These are phyloP conservation scores for Lasiodiplodia sp. DNA, from an alignment of 2,329 filamentous ascomycete species.

Conservation along the genomic window DNA sequence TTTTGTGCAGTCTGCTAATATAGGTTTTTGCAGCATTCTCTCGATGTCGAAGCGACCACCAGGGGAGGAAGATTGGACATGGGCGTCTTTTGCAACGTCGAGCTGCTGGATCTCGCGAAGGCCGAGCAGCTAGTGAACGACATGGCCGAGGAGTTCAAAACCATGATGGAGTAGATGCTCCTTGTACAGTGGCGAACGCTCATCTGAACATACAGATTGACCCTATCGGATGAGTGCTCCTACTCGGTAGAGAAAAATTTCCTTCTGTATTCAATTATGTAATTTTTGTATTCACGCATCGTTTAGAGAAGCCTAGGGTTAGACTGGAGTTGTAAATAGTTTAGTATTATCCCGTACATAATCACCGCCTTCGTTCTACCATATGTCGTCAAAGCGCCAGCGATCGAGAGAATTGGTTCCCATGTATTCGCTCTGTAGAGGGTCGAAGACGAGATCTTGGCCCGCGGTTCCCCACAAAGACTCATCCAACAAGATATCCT, in stretches of 20 bases:
- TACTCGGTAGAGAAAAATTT: background rate
- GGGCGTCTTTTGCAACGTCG: slow-evolving; percentile 59
- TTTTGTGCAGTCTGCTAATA: slow-evolving; percentile 32
- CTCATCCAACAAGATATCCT: slow-evolving; percentile 6
- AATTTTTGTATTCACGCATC: background rate
- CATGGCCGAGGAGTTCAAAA: slow-evolving; percentile 34
- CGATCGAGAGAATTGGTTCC: background rate
- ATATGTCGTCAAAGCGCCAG: background rate
- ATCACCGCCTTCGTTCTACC: background rate
- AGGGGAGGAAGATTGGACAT: slow-evolving; percentile 58
- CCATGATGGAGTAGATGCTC: background rate
- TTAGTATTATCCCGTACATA: background rate
- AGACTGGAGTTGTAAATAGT: background rate
- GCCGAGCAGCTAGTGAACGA: slow-evolving; percentile 47
- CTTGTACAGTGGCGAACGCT: background rate
- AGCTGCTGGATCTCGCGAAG: slow-evolving; percentile 50
- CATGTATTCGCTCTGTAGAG: background rate
- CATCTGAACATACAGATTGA: background rate
- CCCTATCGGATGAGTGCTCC: background rate
- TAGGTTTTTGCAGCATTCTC: slow-evolving; percentile 50
- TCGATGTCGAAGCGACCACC: slow-evolving; percentile 64
- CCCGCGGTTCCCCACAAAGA: background rate
- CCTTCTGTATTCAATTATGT: background rate
- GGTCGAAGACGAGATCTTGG: background rate
- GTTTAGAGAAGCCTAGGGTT: background rate